Evolutionary conservation across 148 eudicot genomes (phyloP), one percentile per base, ranked within the genome.

Genomic region (Cornus suecica): DNA sequence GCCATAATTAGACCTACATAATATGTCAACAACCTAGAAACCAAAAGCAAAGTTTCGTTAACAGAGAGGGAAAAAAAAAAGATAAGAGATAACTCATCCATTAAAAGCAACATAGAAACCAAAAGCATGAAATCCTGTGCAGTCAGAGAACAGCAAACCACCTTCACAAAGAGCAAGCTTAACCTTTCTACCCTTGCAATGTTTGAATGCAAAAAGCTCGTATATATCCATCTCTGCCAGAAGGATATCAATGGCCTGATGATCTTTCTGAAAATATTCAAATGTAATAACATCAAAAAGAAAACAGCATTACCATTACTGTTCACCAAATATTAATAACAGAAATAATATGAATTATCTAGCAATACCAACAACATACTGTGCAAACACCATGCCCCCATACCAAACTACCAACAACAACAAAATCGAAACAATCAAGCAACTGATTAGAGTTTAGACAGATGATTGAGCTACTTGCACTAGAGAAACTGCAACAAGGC

Each of bases 141-240:
- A 30, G 31, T 62, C n/a, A 51, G 63, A 73, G 37, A 81, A 24
- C 31, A 77, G 60, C 65, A 67, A 61, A 76, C 79, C 83, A 94
- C 99, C 99, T 90, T 94, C 91, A 76, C 99, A 94, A 56, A 94
- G 92, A 60, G 99, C 90, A 84, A 94, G 99, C 88, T 81, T 90
- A 74, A 83, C 91, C 89, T 79, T 94, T 80, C 99, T 88, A 76
- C 97, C 97, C 83, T 88, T 89, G 86, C 99, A 94, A 79, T 94
- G 99, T 78, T 88, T 94, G 83, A 92, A 92, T 78, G 94, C 84
- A 82, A 94, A 94, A 70, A 94, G 92, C 91, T 94, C 99, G 76
- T 94, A 94, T 80, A 94, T 88, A 82, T 94, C 99, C 67, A 94
- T 90, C 86, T 94, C 99, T 52, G 99, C 99, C 56, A 94, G 89